A percentile compares a stretch with the other conserved stretches of the same genome.
Conservation (phyloP, 768 basidiomycete species). For the Rhizopogon vesiculosus region DNA sequence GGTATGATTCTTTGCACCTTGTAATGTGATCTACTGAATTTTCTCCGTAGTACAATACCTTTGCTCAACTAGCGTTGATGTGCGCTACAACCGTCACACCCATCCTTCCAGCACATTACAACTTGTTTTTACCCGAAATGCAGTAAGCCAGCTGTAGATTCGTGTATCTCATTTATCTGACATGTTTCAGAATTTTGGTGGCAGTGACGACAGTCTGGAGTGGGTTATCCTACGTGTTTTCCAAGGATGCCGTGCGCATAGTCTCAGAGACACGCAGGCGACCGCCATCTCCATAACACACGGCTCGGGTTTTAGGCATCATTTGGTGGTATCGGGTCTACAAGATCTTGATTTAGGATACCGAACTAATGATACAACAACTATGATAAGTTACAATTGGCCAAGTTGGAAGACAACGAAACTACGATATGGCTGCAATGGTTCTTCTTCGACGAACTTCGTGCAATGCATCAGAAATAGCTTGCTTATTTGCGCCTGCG, state of each 20-base stretch:
- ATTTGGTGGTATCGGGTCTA: background rate
- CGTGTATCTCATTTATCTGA: background rate
- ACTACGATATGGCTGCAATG: slow-evolving; percentile 9
- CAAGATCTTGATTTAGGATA: slow-evolving; percentile 6
- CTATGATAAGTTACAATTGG: background rate
- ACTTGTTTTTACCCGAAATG: slow-evolving; percentile 52
- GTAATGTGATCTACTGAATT: background rate
- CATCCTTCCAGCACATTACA: slow-evolving; percentile 58
- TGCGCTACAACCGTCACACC: slow-evolving; percentile 84
- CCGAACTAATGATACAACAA: slow-evolving; percentile 13
- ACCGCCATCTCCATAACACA: slow-evolving; percentile 15
- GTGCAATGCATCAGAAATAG: slow-evolving; percentile 60
- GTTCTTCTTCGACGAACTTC: slow-evolving; percentile 59
- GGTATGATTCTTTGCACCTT: slow-evolving; percentile 31
- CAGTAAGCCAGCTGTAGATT: slow-evolving; percentile 52
- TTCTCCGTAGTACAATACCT: slow-evolving; percentile 74
- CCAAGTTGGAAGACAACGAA: background rate
- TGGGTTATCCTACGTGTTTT: slow-evolving; percentile 77
- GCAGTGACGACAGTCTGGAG: slow-evolving; percentile 92
- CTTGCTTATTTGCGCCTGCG: slow-evolving; percentile 55
- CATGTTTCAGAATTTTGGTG: slow-evolving; percentile 64
- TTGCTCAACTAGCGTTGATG: slow-evolving; percentile 88
- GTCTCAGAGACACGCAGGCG: slow-evolving; percentile 35
- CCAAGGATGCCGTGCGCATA: slow-evolving; percentile 68
- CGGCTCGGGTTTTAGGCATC: background rate